These are phyloP conservation scores for Leccinum subgranulosum DNA, from an alignment of 768 basidiomycete genomes.

Conservation along the genomic window DNA sequence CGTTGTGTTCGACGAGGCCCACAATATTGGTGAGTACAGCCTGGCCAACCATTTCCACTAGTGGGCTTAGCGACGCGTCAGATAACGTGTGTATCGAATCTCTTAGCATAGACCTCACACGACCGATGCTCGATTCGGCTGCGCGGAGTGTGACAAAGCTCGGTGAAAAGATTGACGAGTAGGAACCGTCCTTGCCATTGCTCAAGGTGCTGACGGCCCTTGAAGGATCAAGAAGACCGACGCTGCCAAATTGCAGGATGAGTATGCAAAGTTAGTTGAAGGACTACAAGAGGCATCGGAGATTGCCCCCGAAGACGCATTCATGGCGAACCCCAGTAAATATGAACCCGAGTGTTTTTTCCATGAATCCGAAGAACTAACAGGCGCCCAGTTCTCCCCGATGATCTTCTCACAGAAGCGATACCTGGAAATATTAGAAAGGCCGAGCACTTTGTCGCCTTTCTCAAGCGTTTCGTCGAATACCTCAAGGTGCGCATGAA, in stretches of 20 bases:
- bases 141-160: conserved; percentile 82
- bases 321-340: conserved; percentile 87
- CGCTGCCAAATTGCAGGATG: conserved; percentile 91
- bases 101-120: conserved; percentile 91
- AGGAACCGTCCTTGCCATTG: conserved; percentile 26
- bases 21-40: conserved; percentile 81
- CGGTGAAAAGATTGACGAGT: conserved; percentile 94
- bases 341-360: not conserved
- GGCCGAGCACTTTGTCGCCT: conserved; percentile 98
- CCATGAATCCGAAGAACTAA: not conserved
- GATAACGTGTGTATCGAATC: conserved; percentile 99
- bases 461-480: conserved; percentile 96
- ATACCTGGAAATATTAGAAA: conserved; percentile 98
- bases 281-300: conserved; percentile 82
- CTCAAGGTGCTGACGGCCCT: conserved; percentile 4
- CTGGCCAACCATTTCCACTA: not conserved
- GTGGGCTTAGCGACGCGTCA: conserved; percentile 22
- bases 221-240: conserved; percentile 90
- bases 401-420: conserved; percentile 92
- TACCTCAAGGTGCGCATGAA: conserved; percentile 77
- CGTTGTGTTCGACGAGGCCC: conserved; percentile 98
- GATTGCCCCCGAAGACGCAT: conserved; percentile 64
- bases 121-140: conserved; percentile 97
- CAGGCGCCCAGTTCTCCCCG: conserved; percentile 70
- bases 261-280: conserved; percentile 93